A percentile compares a stretch with the other conserved stretches of the same genome.
phyloP scores from a whole-genome alignment of 2,329 filamentous ascomycete genomes.

The Xylariaceae sp. region DNA sequence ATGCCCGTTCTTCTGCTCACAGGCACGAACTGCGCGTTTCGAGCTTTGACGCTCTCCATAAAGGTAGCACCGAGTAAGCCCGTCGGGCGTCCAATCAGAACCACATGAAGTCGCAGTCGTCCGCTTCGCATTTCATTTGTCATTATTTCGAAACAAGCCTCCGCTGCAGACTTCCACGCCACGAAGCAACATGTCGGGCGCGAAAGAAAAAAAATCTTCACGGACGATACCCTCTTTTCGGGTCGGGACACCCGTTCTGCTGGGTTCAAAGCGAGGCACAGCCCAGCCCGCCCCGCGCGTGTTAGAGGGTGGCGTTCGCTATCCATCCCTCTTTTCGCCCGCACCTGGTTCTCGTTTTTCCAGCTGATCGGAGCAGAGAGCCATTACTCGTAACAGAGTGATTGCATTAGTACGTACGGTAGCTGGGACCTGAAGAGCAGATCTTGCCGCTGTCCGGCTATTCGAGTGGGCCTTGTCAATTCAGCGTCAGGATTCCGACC shows the following conservation, averaged over 20 bases:
- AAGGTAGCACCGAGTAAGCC: neutral
- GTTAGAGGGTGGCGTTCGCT: neutral
- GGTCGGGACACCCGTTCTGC: neutral
- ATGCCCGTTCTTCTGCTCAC: neutral
- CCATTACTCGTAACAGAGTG: neutral
- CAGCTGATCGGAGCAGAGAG: neutral
- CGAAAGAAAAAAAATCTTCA: neutral
- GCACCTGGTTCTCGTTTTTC: no score
- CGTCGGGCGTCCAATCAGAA: neutral
- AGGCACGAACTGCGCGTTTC: neutral
- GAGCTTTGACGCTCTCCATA: neutral
- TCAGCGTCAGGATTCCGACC: neutral
- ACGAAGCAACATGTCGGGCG: neutral
- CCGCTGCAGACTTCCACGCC: slow-evolving; percentile 9
- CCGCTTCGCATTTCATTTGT: neutral
- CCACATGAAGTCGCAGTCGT: slow-evolving; percentile 2
- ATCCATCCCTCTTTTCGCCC: neutral
- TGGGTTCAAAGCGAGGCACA: neutral
- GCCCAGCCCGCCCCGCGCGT: neutral
- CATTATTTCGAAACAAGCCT: slow-evolving; percentile 9
- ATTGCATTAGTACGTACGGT: neutral
- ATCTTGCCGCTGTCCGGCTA: neutral
- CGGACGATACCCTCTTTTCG: neutral
- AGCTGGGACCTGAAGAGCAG: neutral
- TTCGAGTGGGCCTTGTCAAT: neutral